phyloP scores from a whole-genome alignment of 306 rosid genomes.

The Echinosophora koreensis region DNA sequence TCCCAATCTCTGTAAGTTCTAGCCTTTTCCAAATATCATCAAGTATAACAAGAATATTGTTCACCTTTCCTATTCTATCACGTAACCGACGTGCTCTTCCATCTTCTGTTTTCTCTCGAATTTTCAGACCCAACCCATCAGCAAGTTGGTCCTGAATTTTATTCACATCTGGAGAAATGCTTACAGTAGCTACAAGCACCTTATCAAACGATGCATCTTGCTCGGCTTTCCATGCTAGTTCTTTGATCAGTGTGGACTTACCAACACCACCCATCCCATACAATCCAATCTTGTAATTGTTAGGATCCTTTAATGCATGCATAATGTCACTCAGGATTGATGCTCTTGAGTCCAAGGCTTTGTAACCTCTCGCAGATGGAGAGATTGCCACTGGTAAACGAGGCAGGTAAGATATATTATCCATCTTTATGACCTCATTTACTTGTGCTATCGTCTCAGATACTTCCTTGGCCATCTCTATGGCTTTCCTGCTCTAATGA shows the following conservation, averaged over 20 bases:
- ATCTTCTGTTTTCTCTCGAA: background rate
- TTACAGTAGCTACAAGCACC: too few relatives aligned
- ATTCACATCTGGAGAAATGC: too few relatives aligned
- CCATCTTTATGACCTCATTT: background rate
- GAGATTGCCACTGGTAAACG: background rate
- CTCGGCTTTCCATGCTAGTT: too few relatives aligned
- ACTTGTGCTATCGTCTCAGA: background rate
- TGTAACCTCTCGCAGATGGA: too few relatives aligned
- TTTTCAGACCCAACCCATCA: background rate
- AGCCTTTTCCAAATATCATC: slow-evolving; percentile 22
- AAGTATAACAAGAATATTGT: slow-evolving; percentile 12
- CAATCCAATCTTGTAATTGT: too few relatives aligned
- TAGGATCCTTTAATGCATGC: too few relatives aligned
- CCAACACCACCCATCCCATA: too few relatives aligned
- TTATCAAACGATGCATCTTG: too few relatives aligned
- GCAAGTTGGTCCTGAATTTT: too few relatives aligned
- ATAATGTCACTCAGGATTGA: too few relatives aligned
- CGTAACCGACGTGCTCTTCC: background rate
- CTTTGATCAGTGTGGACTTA: too few relatives aligned
- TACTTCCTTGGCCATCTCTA: background rate
- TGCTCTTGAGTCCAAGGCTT: too few relatives aligned
- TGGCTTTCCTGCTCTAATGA: background rate
- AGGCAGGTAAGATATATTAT: background rate
- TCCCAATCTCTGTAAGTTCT: slow-evolving; percentile 19
- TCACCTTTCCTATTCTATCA: background rate